Evolutionary conservation across 345 rosid genomes (phyloP).

Genomic region (Sonneratia caseolaris): DNA sequence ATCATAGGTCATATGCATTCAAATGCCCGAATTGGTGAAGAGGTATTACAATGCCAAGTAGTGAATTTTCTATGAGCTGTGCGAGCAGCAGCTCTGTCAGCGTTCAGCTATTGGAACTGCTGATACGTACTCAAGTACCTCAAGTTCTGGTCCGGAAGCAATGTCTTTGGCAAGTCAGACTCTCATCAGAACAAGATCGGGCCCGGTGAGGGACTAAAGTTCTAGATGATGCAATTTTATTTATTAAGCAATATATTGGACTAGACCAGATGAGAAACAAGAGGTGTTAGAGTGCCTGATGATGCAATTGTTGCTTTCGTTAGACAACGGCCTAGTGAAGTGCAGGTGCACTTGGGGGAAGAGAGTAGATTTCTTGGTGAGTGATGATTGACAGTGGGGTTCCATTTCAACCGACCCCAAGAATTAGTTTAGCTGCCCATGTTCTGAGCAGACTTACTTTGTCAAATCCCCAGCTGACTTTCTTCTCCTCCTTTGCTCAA

Average conservation of each 20-base stretch:
- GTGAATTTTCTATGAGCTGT: constrained; percentile 58
- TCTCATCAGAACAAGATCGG: not conserved
- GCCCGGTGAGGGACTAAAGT: too few relatives aligned
- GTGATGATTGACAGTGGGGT: not conserved
- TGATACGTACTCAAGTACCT: constrained; percentile 23
- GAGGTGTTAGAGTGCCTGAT: not conserved
- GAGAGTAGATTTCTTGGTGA: not conserved
- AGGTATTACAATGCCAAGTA: constrained; percentile 89
- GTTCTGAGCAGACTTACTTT: not conserved
- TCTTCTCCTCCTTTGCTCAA: too few relatives aligned
- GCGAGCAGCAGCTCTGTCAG: constrained; percentile 63
- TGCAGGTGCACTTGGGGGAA: not conserved
- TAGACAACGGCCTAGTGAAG: not conserved
- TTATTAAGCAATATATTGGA: too few relatives aligned
- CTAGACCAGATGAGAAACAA: not conserved
- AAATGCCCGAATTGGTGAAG: constrained; percentile 56
- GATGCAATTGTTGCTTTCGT: not conserved
- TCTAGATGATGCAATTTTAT: too few relatives aligned
- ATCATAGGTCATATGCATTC: constrained; percentile 66
- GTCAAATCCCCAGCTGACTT: too few relatives aligned
- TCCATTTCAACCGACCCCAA: not conserved
- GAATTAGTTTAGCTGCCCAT: not conserved
- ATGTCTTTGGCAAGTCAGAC: not conserved
- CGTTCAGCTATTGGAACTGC: constrained; percentile 64
- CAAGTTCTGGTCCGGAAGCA: not conserved